A percentile compares a stretch with the other conserved stretches of the same genome.
phyloP scores from a whole-genome alignment of 169 alveolate species.

The Cyclospora cayetanensis region DNA sequence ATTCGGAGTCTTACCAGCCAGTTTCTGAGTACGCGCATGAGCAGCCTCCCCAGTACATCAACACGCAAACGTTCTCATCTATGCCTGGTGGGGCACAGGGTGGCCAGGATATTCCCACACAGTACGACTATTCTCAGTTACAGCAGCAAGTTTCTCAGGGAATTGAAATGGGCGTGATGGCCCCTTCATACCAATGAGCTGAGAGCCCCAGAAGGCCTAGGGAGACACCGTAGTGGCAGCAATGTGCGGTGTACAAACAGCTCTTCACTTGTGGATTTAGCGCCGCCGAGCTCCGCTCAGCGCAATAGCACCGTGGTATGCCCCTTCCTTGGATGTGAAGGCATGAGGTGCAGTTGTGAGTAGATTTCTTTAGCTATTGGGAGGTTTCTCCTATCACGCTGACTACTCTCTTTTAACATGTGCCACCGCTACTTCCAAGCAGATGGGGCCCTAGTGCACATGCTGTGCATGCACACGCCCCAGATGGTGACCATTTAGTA shows the following conservation, averaged over 20 bases:
- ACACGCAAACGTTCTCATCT: conserved; percentile 7
- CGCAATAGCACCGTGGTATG: no score
- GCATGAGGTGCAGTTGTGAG: no score
- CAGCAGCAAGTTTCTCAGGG: conserved; percentile 78
- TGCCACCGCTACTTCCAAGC: no score
- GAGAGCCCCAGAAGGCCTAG: neutral
- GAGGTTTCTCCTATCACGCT: no score
- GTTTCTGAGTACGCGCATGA: neutral
- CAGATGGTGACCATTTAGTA: no score
- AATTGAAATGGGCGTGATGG: conserved; percentile 79
- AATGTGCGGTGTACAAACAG: neutral
- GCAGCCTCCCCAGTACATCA: conserved; percentile 13
- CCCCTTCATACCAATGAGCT: conserved; percentile 64
- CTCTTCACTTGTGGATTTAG: neutral
- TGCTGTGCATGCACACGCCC: no score
- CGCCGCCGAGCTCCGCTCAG: neutral
- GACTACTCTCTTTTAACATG: no score
- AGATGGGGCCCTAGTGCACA: no score
- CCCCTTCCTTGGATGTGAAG: no score
- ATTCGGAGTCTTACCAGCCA: neutral
- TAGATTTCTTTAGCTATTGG: no score
- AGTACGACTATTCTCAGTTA: conserved; percentile 80
- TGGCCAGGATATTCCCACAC: conserved; percentile 76
- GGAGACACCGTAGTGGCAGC: neutral
- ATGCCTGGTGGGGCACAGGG: neutral